These are phyloP conservation scores for Pseudocercospora fijiensis DNA, from an alignment of 2,329 filamentous ascomycete genomes.

Conservation along the genomic window DNA sequence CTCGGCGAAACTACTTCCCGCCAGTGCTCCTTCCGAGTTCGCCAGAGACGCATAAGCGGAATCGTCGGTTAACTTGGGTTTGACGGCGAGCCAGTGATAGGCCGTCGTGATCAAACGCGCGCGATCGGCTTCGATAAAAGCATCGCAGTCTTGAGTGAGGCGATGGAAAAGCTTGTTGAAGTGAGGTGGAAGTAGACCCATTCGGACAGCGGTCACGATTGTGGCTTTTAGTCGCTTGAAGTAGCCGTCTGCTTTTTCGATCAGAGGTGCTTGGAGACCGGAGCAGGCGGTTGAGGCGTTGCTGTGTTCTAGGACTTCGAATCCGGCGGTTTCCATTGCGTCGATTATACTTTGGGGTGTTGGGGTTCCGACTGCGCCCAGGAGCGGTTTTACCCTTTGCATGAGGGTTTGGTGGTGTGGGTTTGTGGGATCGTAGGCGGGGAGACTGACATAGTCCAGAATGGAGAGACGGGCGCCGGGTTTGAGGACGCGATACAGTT, in stretches of 20 bases:
- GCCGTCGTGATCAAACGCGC: slow-evolving; percentile 31
- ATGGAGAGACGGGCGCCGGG: slow-evolving; percentile 32
- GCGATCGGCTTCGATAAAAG: slow-evolving; percentile 33
- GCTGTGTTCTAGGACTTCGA: slow-evolving; percentile 26
- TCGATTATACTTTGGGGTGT: slow-evolving; percentile 28
- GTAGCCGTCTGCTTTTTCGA: slow-evolving; percentile 31
- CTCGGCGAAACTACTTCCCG: background rate
- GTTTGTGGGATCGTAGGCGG: slow-evolving; percentile 29
- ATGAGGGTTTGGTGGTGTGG: slow-evolving; percentile 29
- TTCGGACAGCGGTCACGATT: slow-evolving; percentile 25
- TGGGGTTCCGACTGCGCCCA: slow-evolving; percentile 35
- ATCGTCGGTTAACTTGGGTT: slow-evolving; percentile 20
- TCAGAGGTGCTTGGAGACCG: slow-evolving; percentile 33
- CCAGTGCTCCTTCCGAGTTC: slow-evolving; percentile 8
- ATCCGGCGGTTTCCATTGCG: slow-evolving; percentile 30
- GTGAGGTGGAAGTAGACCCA: slow-evolving; percentile 31
- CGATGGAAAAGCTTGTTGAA: slow-evolving; percentile 34
- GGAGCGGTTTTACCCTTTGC: slow-evolving; percentile 33
- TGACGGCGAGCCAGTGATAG: slow-evolving; percentile 35
- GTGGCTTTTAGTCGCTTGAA: slow-evolving; percentile 25
- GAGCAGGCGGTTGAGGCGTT: slow-evolving; percentile 30
- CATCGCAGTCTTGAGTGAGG: slow-evolving; percentile 31
- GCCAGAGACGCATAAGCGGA: slow-evolving; percentile 19
- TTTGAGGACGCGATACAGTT: slow-evolving; percentile 32
- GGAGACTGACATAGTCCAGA: slow-evolving; percentile 34